These are phyloP conservation scores for Hypoxylon fragiforme DNA, from an alignment of 495 filamentous ascomycete species.

Conservation along the genomic window DNA sequence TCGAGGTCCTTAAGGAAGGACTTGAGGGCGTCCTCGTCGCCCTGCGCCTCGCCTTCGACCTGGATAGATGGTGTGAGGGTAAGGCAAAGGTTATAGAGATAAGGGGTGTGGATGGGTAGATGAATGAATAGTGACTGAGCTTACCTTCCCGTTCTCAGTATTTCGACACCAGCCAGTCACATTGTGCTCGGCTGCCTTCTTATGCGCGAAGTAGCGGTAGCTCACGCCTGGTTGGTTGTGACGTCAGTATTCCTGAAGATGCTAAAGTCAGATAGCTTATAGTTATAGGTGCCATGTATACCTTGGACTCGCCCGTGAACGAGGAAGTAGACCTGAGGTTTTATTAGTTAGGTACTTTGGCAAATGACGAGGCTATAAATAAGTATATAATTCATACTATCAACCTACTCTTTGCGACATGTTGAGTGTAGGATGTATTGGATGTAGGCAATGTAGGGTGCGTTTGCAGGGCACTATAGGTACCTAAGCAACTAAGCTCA, in stretches of 20 bases:
- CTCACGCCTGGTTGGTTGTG: constrained; percentile 61
- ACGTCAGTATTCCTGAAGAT: constrained; percentile 22
- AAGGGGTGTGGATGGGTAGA: too few species aligned
- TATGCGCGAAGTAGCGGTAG: constrained; percentile 75
- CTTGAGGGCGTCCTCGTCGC: constrained; percentile 62
- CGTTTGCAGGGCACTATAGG: constrained; percentile 1
- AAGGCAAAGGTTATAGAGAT: too few species aligned
- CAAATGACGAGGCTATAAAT: too few species aligned
- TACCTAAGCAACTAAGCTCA: constrained; percentile 19
- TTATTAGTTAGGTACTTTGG: background rate
- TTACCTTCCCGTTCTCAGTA: constrained; percentile 69
- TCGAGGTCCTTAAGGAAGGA: constrained; percentile 76
- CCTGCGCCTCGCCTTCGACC: constrained; percentile 93
- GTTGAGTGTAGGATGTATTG: constrained; percentile 6
- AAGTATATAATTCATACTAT: too few species aligned
- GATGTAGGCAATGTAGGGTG: constrained; percentile 15
- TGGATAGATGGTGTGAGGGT: constrained; percentile 37
- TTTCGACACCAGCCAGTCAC: constrained; percentile 84
- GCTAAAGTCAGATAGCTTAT: background rate
- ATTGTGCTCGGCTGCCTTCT: constrained; percentile 63
- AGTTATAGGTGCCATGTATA: constrained; percentile 16
- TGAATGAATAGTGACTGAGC: background rate
- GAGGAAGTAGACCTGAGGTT: constrained; percentile 53
- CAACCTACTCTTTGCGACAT: constrained; percentile 40
- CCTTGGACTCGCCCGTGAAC: constrained; percentile 61